phyloP scores from a whole-genome alignment of 148 eudicot genomes.

The Camellia japonica region DNA sequence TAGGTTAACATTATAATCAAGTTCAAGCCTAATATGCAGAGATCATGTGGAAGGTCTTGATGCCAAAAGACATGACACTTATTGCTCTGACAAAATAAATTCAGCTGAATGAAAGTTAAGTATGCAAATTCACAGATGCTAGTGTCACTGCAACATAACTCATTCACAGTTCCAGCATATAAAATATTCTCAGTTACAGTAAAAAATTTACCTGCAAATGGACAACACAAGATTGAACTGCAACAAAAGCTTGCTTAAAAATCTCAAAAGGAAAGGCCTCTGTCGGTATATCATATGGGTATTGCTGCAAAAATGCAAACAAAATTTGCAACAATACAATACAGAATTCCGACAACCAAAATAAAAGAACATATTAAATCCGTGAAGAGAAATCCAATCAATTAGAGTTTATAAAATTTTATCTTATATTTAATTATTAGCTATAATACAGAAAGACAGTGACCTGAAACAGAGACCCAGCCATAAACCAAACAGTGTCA shows the following conservation, averaged over 20 bases:
- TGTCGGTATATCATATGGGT: constrained; percentile 94
- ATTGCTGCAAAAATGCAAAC: constrained; percentile 66
- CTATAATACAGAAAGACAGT: constrained; percentile 13
- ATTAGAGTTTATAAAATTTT: not conserved
- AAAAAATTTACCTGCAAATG: constrained; percentile 78
- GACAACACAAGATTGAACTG: constrained; percentile 96
- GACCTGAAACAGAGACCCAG: constrained; percentile 98
- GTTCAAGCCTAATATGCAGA: not conserved
- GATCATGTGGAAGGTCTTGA: not conserved
- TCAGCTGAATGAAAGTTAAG: not conserved
- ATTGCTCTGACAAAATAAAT: not conserved
- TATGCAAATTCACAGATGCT: not conserved
- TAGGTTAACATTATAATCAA: not conserved
- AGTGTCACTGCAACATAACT: not conserved
- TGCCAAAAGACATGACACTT: not conserved
- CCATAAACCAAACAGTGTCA: constrained; percentile 99
- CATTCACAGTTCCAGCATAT: not conserved
- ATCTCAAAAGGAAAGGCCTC: constrained; percentile 97
- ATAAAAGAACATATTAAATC: not conserved
- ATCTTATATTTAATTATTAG: not conserved
- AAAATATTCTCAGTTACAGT: not conserved
- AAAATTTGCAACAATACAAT: not conserved
- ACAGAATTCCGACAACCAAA: not conserved
- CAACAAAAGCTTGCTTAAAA: constrained; percentile 98
- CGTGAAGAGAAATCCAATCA: not conserved